phyloP scores from a whole-genome alignment of 768 basidiomycete species.

The Neoboletus magnificus region DNA sequence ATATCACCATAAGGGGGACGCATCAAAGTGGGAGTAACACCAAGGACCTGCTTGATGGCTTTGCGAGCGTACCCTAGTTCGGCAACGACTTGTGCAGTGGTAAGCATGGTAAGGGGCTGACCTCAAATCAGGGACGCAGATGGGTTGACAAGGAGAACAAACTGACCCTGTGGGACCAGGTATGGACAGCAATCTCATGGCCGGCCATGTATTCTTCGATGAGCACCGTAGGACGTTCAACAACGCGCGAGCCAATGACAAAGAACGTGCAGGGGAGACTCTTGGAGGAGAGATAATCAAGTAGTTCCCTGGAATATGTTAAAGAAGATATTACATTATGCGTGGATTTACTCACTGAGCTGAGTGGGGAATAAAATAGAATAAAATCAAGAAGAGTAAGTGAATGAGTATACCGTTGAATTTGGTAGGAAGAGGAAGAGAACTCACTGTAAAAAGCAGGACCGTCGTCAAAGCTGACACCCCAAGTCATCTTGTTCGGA shows the following conservation, averaged over 20 bases:
- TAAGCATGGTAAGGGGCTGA: constrained; percentile 63
- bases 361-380: constrained; percentile 19
- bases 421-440: neutral
- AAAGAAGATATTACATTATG: neutral
- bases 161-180: constrained; percentile 80
- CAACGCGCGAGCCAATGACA: constrained; percentile 80
- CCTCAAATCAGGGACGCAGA: constrained; percentile 13
- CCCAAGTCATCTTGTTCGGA: constrained; percentile 70
- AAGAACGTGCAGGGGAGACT: constrained; percentile 84
- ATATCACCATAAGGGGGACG: constrained; percentile 84
- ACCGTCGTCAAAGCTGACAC: constrained; percentile 86
- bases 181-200: constrained; percentile 82
- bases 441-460: constrained; percentile 77
- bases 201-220: constrained; percentile 78
- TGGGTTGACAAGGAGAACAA: neutral
- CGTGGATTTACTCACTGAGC: constrained; percentile 43
- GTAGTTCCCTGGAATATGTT: constrained; percentile 47
- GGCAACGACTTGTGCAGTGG: constrained; percentile 83
- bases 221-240: constrained; percentile 73
- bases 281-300: constrained; percentile 66
- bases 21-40: constrained; percentile 76
- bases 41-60: constrained; percentile 72
- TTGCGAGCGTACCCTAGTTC: constrained; percentile 92
- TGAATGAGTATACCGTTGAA: constrained; percentile 3
- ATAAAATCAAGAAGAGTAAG: neutral